These are phyloP conservation scores for Effrenium voratum DNA, from an alignment of 73 alveolate genomes.

Conservation along the genomic window DNA sequence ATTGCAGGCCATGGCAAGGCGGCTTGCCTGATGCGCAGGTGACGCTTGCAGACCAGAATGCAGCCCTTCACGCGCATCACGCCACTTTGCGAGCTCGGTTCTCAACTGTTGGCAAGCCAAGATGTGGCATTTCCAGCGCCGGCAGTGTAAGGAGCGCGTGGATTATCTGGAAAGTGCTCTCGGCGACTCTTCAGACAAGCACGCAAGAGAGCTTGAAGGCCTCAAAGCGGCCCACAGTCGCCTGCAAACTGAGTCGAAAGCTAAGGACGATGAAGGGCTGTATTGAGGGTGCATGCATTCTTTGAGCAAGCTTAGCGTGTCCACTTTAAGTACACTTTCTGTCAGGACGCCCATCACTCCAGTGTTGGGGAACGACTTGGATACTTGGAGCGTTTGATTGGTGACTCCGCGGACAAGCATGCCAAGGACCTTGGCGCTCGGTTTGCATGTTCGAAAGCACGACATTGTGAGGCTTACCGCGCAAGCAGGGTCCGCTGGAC, in stretches of 20 bases:
- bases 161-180: slow-evolving; percentile 7
- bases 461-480: no score
- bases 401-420: background rate
- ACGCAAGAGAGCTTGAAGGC: background rate
- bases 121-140: background rate
- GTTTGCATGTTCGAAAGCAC: no score
- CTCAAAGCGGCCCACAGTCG: slow-evolving; percentile 14
- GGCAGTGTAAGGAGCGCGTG: background rate
- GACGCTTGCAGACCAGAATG: background rate
- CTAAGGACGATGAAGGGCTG: background rate
- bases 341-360: background rate
- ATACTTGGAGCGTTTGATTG: background rate
- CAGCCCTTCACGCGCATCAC: background rate
- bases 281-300: background rate
- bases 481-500: no score
- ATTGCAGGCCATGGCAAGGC: no score
- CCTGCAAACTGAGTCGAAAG: slow-evolving; percentile 7
- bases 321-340: background rate
- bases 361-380: background rate
- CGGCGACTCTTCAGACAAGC: slow-evolving; percentile 16
- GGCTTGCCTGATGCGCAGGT: background rate
- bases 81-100: background rate
- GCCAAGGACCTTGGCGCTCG: background rate
- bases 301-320: background rate
- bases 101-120: background rate